A percentile compares a stretch with the other conserved stretches of the same genome.
Conservation (phyloP, 495 filamentous ascomycete species). For the Xylaria venustula region DNA sequence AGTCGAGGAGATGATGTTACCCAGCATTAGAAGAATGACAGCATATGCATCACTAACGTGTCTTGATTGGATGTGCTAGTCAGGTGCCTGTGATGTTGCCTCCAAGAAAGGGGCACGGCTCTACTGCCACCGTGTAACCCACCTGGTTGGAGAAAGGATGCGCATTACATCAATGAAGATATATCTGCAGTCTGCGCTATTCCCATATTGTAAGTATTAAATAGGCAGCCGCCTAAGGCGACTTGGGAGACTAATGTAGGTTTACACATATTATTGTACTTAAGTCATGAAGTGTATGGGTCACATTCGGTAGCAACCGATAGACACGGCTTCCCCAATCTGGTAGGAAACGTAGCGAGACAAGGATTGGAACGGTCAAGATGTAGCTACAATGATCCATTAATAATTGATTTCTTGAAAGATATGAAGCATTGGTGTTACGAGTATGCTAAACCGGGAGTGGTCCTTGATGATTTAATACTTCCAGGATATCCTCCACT, state of each 20-base stretch:
- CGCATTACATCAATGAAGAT: neutral
- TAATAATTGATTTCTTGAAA: neutral
- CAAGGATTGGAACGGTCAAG: neutral
- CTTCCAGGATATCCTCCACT: neutral
- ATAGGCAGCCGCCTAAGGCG: neutral
- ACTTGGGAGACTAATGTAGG: too few species aligned
- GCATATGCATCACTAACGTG: too few species aligned
- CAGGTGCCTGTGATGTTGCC: neutral
- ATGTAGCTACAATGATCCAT: neutral
- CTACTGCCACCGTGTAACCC: neutral
- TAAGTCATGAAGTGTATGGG: too few species aligned
- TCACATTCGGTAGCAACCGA: neutral
- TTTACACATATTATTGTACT: too few species aligned
- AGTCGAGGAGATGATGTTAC: neutral
- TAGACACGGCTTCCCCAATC: neutral
- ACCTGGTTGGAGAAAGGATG: neutral
- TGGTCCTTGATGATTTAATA: neutral
- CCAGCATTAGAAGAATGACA: neutral
- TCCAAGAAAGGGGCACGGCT: neutral
- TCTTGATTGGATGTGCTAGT: neutral
- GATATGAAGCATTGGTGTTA: neutral
- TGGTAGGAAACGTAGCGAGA: neutral
- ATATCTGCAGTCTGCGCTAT: neutral
- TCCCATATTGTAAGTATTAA: neutral
- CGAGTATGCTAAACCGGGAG: neutral